A percentile compares a stretch with the other conserved stretches of the same genome.
Evolutionary conservation across 176 grass and related monocot species (phyloP).

Genomic region (Carex littledalei): DNA sequence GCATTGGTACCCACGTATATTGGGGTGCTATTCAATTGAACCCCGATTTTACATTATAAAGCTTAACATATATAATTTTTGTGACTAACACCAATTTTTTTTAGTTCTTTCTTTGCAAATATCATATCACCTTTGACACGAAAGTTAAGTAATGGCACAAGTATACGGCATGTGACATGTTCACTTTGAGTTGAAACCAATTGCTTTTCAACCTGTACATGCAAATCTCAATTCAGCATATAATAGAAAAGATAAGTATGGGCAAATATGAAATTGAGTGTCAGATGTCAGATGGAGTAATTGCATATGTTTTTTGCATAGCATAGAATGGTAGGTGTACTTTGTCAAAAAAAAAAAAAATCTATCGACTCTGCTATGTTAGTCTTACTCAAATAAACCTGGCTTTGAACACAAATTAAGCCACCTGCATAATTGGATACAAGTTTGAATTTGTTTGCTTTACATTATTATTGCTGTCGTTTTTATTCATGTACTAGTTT

Average conservation of each 20-base stretch:
- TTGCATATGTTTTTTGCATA: background rate
- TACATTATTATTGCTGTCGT: background rate
- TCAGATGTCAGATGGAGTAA: background rate
- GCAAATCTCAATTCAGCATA: background rate
- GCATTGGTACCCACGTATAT: background rate
- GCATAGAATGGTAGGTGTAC: background rate
- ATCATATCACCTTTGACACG: background rate
- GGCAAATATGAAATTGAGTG: background rate
- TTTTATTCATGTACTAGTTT: background rate
- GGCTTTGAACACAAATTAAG: no score
- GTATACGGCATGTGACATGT: background rate
- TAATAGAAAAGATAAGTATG: background rate
- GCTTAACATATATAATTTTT: slow-evolving; percentile 4
- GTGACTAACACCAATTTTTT: background rate
- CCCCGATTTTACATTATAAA: background rate
- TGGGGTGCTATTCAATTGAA: background rate
- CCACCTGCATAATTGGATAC: background rate
- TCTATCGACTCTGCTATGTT: background rate
- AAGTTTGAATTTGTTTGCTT: background rate
- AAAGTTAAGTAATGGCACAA: background rate
- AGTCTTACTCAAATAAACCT: background rate
- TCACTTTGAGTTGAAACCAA: background rate
- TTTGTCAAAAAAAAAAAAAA: background rate
- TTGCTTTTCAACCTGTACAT: background rate
- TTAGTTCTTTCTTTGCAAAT: background rate